Base-by-base conservation (phyloP, 768 basidiomycete genomes). In the Dioszegia hungarica region DNA sequence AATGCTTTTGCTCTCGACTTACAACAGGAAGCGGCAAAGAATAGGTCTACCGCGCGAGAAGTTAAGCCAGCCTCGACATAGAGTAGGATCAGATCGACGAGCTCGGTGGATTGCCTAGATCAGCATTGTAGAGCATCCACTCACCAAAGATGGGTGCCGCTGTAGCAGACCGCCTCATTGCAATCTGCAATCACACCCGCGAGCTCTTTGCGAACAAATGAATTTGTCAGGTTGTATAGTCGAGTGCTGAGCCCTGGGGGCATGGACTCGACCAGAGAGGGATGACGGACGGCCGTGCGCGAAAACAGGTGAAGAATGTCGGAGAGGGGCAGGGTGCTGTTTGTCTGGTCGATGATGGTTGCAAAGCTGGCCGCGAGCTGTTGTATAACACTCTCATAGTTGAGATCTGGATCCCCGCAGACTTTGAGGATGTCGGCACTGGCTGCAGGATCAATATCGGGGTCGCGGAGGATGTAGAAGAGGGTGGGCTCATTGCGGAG, bases 401-500 rank as follows among this genome's bases (percentile, higher is more conserved):
- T 41, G 5, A 45, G 33, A 1, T 27, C 29, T 8, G 19, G 3
- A 45, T 66, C 64, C 11, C 64, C 64, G 48, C 60, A 72, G 9
- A 59, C 62, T 22, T 47, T 39, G 11, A 72, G 57, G 9, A 72
- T 24, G 1, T 62, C 56, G 2, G 63, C 57, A 39, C 68, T 65
- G n/a, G 14, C 41, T 11, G 37, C n/a, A 5, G 66, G 40, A 25
- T 19, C 14, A 56, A 31, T 0, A 24, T 20, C 3, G 8, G 44
- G 56, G 34, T 59, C 57, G 44, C 60, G 60, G 36, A 72, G 39
- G 19, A 68, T 54, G 5, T 61, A 56, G 38, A 62, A 71, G 6
- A 70, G 47, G 5, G 65, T 60, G 15, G 66, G 62, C 38, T 1
- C 36, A 15, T 17, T 51, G 48, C 46, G 56, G 51, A 20, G 40